Base-by-base conservation (phyloP, 106 monocot genomes). In the Platanthera guangdongensis region DNA sequence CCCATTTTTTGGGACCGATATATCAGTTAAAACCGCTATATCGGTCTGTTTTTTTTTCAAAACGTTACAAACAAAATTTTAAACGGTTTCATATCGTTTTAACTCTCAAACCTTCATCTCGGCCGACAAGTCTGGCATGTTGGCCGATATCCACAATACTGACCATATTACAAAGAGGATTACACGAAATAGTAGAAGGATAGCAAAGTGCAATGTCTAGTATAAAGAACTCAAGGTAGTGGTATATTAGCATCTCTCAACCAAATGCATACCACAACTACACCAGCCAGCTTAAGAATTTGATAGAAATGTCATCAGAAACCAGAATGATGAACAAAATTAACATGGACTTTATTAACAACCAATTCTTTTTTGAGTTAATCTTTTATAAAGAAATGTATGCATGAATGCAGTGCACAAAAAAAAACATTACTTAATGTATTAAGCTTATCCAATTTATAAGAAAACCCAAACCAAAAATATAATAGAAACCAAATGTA, bases 401-500 rank as follows among this genome's bases (percentile, higher is more conserved):
- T 70, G 47, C 18, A 16, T 48, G 1, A 47, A 70, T 70, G 47
- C 47, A 70, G 15, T 15, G 16, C 70, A 70, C 2, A 70, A 47
- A 47, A 45, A 70, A 1, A 8, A n/a, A 70, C 47, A 47, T 48
- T 16, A 48, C 25, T 65, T 10, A 39, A 11, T 70, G 7, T 25
- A 11, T 67, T 67, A 67, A 39, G 67, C 70, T 70, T 70, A 70
- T 48, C 47, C 47, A 70, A 16, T 70, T 65, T 65, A 48, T 8
- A 70, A 70, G 70, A 47, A 70, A 70, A 46, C n/a, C 47, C 47
- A 48, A 70, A 48, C 47, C 4, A 18, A 70, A 70, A 70, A 47
- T 70, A 47, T 70, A 70, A 70, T 11, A 30, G 11, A n/a, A 65
- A 65, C 30, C 12, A 32, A 65, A 9, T 30, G 32, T 65, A 19